Evolutionary conservation across 139 green algal genomes (phyloP), one percentile per base, ranked within the genome.

Genomic region (Microglena sp.): DNA sequence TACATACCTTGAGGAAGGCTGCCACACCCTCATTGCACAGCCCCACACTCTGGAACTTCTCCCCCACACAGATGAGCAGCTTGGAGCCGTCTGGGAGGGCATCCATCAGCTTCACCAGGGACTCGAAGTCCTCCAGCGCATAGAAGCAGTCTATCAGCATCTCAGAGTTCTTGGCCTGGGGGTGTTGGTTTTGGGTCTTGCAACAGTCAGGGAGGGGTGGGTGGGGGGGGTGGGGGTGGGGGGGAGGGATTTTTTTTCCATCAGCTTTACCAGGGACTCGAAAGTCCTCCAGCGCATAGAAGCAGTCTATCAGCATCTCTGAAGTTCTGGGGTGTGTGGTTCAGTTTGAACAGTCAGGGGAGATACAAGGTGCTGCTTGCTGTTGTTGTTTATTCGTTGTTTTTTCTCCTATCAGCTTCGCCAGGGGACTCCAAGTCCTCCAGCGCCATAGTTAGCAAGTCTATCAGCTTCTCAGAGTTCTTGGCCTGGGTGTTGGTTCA

Each of bases 201-300:
- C 60, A 22, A 21, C 24, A 67, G 4, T 3, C 6, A 26, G 3
- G 56, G n/a, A n/a, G n/a, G n/a, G n/a, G n/a, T n/a, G n/a, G n/a
- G n/a, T n/a, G n/a, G n/a, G n/a, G n/a, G n/a, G n/a, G n/a, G n/a
- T n/a, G n/a, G n/a, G n/a, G n/a, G n/a, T n/a, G n/a, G n/a, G n/a
- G 33, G 30, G n/a, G n/a, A n/a, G n/a, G n/a, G n/a, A n/a, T n/a
- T n/a, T n/a, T 35, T 33, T 4, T 8, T 84, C 67, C 36, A 81
- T 81, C 32, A 93, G 82, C 33, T 81, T 75, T 2, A 75, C 73
- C 54, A 91, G 73, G 1, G 76, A n/a, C 75, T 4, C 65, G 64
- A 36, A 83, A 92, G 77, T 95, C 82, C 70, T 90, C 84, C 60
- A 90, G 68, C 2, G 43, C 45, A 66, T 88, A 92, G 54, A 90